Conservation (phyloP, 1,284 basidiomycete species). For the Ganoderma sinense region DNA sequence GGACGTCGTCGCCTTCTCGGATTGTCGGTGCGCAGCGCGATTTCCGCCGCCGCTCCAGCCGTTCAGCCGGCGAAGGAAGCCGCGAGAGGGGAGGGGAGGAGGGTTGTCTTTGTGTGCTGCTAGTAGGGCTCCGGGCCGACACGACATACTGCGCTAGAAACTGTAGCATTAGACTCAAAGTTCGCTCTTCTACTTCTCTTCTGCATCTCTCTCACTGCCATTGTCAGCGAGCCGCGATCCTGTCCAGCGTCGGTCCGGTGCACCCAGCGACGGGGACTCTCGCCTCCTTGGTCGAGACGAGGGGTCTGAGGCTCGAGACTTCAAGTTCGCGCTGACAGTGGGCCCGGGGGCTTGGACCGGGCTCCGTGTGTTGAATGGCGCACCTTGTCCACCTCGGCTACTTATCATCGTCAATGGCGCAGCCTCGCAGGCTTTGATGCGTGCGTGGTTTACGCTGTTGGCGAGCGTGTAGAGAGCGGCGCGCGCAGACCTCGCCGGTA, state of each 20-base stretch:
- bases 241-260: neutral
- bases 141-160: neutral
- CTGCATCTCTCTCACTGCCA: neutral
- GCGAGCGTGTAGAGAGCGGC: neutral
- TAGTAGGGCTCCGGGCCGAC: neutral
- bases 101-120: neutral
- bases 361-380: neutral
- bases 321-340: neutral
- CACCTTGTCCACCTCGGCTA: neutral
- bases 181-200: neutral
- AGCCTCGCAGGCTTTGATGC: neutral
- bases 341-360: neutral
- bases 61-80: neutral
- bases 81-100: neutral
- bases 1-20: neutral
- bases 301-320: neutral
- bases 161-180: conserved; percentile 1
- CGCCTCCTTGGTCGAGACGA: neutral
- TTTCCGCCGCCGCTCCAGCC: neutral
- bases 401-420: neutral
- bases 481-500: neutral
- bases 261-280: neutral
- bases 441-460: neutral
- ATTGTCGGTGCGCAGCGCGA: neutral
- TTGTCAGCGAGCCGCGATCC: neutral